Percentiles rank a stretch among this genome's conserved stretches.
phyloP scores from a whole-genome alignment of 2,329 filamentous ascomycete species.

The Davidsoniella neocaledoniae region DNA sequence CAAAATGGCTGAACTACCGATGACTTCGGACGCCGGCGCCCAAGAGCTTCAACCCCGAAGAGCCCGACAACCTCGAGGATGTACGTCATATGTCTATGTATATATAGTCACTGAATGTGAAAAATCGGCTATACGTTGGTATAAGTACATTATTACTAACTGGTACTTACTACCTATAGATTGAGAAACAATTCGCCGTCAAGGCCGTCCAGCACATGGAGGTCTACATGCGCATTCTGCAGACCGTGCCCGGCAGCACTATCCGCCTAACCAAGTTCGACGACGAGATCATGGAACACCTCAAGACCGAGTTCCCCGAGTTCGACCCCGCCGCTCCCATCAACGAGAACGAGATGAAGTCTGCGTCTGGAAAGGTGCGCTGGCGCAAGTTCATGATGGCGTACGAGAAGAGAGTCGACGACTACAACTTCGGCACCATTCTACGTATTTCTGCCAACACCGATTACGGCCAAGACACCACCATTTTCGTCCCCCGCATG shows the following conservation, averaged over 20 bases:
- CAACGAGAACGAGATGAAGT: conserved; percentile 94
- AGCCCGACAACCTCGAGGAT: conserved; percentile 38
- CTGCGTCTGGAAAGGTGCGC: conserved; percentile 78
- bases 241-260: conserved; percentile 74
- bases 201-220: conserved; percentile 95
- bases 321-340: conserved; percentile 71
- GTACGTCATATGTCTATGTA: conserved; percentile 23
- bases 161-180: conserved; percentile 32
- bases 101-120: neutral
- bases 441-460: conserved; percentile 58
- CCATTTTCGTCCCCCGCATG: conserved; percentile 59
- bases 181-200: conserved; percentile 98
- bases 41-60: conserved; percentile 35
- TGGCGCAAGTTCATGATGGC: conserved; percentile 90
- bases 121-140: neutral
- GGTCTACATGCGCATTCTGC: conserved; percentile 92
- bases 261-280: conserved; percentile 87
- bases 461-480: conserved; percentile 78
- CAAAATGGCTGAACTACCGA: conserved; percentile 10
- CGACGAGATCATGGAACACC: conserved; percentile 84
- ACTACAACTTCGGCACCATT: conserved; percentile 97
- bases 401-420: conserved; percentile 89
- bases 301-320: conserved; percentile 77
- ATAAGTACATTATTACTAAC: neutral
- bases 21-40: conserved; percentile 7